A percentile compares a stretch with the other conserved stretches of the same genome.
These are phyloP conservation scores for Hypoxylon trugodes DNA, from an alignment of 495 filamentous ascomycete genomes.

Conservation along the genomic window DNA sequence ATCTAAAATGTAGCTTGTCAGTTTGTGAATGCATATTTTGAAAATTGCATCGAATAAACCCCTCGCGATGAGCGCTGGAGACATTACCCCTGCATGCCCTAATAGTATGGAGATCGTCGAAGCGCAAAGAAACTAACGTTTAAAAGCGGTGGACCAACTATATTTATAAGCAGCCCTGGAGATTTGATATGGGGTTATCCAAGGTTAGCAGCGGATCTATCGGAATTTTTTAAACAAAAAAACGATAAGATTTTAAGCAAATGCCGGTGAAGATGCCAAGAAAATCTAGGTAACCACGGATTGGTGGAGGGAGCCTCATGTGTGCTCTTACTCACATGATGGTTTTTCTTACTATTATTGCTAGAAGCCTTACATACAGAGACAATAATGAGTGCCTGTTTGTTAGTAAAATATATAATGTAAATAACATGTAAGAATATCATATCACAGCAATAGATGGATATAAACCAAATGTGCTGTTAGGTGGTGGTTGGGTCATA, in stretches of 20 bases:
- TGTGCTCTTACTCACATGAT: background rate
- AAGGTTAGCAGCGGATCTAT: conserved; percentile 16
- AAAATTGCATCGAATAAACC: too few relatives aligned
- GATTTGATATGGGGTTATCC: background rate
- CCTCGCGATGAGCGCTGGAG: too few relatives aligned
- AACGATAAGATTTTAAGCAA: conserved; percentile 1
- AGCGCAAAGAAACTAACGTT: background rate
- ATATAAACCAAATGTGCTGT: conserved; percentile 2
- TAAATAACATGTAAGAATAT: background rate
- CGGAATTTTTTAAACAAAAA: conserved; percentile 19
- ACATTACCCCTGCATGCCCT: too few relatives aligned
- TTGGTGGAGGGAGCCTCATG: conserved; percentile 17
- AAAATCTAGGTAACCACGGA: background rate
- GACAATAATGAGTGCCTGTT: too few relatives aligned
- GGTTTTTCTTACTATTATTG: background rate
- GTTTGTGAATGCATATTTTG: too few relatives aligned
- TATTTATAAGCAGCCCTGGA: conserved; percentile 24
- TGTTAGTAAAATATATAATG: too few relatives aligned
- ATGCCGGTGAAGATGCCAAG: conserved; percentile 21
- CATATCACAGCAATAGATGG: conserved; percentile 9
- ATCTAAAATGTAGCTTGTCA: too few relatives aligned
- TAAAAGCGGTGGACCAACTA: background rate
- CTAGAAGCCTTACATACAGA: too few relatives aligned
- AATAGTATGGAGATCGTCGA: too few relatives aligned
- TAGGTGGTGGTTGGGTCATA: conserved; percentile 6